Evolutionary conservation across 306 rosid species (phyloP).

Genomic region (Begonia peltatifolia): DNA sequence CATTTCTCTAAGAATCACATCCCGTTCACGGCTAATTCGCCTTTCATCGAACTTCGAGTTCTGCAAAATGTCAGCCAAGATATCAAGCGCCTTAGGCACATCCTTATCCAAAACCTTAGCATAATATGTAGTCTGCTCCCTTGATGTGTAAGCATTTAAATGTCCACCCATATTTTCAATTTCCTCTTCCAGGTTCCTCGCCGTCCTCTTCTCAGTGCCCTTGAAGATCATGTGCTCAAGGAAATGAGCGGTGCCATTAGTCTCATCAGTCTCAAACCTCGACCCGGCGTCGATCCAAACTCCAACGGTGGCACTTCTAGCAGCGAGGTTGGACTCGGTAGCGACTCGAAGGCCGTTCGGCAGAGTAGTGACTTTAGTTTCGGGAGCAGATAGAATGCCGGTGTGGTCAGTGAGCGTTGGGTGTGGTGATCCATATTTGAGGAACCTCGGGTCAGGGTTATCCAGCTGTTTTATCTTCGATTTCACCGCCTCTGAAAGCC

Average conservation of each 20-base stretch:
- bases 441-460: slow-evolving; percentile 80
- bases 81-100: slow-evolving; percentile 60
- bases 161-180: slow-evolving; percentile 98
- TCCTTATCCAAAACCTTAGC: slow-evolving; percentile 58
- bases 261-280: slow-evolving; percentile 84
- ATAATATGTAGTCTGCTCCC: slow-evolving; percentile 84
- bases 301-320: slow-evolving; percentile 69
- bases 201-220: slow-evolving; percentile 63
- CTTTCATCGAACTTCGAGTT: slow-evolving; percentile 62
- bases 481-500: slow-evolving; percentile 62
- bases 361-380: slow-evolving; percentile 72
- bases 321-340: slow-evolving; percentile 57
- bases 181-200: slow-evolving; percentile 66
- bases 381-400: slow-evolving; percentile 65
- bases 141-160: slow-evolving; percentile 75
- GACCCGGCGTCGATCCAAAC: slow-evolving; percentile 97
- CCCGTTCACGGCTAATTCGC: slow-evolving; percentile 63
- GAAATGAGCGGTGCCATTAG: slow-evolving; percentile 81
- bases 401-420: slow-evolving; percentile 52
- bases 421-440: slow-evolving; percentile 72
- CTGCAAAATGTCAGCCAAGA: slow-evolving; percentile 78
- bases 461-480: slow-evolving; percentile 52
- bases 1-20: slow-evolving; percentile 85
- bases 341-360: slow-evolving; percentile 84
- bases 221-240: slow-evolving; percentile 95